Conservation (phyloP, 495 filamentous ascomycete species). For the Aspergillus nanangensis region DNA sequence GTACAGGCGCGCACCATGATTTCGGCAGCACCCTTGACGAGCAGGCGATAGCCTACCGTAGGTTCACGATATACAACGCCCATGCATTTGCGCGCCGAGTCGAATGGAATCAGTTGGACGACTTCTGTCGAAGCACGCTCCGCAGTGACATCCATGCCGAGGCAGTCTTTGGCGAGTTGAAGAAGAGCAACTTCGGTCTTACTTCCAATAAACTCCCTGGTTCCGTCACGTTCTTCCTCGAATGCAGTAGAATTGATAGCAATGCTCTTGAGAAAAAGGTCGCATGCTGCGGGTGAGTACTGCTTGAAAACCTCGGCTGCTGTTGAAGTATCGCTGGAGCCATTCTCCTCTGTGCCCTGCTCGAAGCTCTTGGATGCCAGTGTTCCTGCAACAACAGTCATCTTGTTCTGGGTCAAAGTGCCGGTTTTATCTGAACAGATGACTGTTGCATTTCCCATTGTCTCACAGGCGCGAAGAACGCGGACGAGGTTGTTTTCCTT, state of each 20-base stretch:
- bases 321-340: conserved; percentile 9
- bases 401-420: conserved; percentile 67
- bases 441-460: conserved; percentile 68
- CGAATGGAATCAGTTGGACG: conserved; percentile 63
- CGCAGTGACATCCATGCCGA: conserved; percentile 58
- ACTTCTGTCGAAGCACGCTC: conserved; percentile 57
- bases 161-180: conserved; percentile 53
- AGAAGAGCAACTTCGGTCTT: conserved; percentile 71
- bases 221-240: conserved; percentile 55
- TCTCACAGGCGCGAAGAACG: conserved; percentile 62
- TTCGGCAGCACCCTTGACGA: conserved; percentile 68
- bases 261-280: conserved; percentile 55
- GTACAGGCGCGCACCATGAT: conserved; percentile 55
- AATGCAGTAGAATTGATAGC: conserved; percentile 66
- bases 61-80: conserved; percentile 57
- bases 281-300: conserved; percentile 36
- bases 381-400: conserved; percentile 64
- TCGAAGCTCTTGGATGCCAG: conserved; percentile 52
- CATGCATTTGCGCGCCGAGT: conserved; percentile 67
- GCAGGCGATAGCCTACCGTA: conserved; percentile 52
- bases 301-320: conserved; percentile 32
- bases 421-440: conserved; percentile 71
- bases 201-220: conserved; percentile 57
- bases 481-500: conserved; percentile 69
- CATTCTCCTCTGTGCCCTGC: conserved; percentile 27